Conservation (phyloP, 306 rosid species). For the Dryas octopetala region DNA sequence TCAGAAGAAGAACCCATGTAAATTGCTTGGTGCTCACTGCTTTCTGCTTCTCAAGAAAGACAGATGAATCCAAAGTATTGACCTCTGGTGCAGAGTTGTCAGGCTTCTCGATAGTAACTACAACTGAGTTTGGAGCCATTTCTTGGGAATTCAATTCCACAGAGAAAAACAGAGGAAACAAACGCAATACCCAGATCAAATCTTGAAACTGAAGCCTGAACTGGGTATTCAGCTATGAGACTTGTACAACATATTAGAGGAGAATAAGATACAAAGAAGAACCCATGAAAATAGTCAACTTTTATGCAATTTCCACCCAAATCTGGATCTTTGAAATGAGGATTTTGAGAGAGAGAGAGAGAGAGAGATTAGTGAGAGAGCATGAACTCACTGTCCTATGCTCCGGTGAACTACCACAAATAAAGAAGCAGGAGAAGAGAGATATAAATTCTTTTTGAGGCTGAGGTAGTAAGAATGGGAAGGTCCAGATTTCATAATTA, state of each 20-base stretch:
- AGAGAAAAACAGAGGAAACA: neutral
- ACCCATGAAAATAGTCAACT: conserved; percentile 10
- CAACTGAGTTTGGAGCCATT: conserved; percentile 76
- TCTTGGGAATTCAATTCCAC: conserved; percentile 10
- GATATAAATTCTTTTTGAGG: neutral
- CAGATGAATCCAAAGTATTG: conserved; percentile 50
- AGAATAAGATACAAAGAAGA: neutral
- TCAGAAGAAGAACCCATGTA: conserved; percentile 87
- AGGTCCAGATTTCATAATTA: conserved; percentile 6
- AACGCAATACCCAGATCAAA: conserved; percentile 13
- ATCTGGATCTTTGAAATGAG: conserved; percentile 23
- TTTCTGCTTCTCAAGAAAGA: conserved; percentile 63
- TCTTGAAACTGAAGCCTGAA: conserved; percentile 15
- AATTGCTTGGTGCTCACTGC: conserved; percentile 72
- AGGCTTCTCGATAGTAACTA: conserved; percentile 54
- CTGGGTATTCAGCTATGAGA: conserved; percentile 21
- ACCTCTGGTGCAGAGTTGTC: conserved; percentile 45
- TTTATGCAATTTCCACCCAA: neutral
- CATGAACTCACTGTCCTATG: conserved; percentile 15
- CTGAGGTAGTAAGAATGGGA: conserved; percentile 6
- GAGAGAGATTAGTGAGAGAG: conserved; percentile 6
- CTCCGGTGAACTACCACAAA: conserved; percentile 32
- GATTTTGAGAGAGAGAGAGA: conserved; percentile 5
- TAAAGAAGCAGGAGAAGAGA: conserved; percentile 19
- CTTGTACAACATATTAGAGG: conserved; percentile 14